Conservation (phyloP, 1,284 basidiomycete species). For the Apiotrichum mycotoxinovorans region DNA sequence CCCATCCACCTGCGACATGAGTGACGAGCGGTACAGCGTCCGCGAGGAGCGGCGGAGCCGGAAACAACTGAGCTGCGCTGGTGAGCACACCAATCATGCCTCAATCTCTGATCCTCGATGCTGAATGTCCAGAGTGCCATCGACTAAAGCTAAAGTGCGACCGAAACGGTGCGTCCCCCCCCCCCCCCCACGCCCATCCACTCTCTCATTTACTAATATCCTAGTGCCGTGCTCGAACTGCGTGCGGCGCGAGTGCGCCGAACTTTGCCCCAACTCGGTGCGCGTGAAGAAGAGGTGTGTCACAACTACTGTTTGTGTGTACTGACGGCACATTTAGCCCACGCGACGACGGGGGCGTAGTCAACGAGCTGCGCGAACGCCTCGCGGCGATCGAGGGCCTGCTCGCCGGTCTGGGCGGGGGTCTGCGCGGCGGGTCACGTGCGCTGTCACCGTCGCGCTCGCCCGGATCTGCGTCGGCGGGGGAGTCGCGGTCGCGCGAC, state of each 20-base stretch:
- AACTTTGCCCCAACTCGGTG: slow-evolving; percentile 34
- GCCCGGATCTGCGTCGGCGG: not conserved
- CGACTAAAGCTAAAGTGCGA: slow-evolving; percentile 36
- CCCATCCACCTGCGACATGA: not conserved
- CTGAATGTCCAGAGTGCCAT: slow-evolving; percentile 16
- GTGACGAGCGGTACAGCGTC: slow-evolving; percentile 13
- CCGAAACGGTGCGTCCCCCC: slow-evolving; percentile 16
- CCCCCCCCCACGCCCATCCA: too few relatives aligned
- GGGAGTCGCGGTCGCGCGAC: not conserved
- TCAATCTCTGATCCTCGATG: not conserved
- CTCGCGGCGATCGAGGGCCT: slow-evolving; percentile 2
- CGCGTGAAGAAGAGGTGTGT: slow-evolving; percentile 18
- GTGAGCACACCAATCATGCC: slow-evolving; percentile 1
- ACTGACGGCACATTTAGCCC: not conserved
- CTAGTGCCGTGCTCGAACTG: slow-evolving; percentile 37
- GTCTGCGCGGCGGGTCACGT: not conserved
- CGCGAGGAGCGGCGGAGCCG: slow-evolving; percentile 14
- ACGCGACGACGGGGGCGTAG: slow-evolving; percentile 13
- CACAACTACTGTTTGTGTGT: not conserved
- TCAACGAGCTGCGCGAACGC: slow-evolving; percentile 20
- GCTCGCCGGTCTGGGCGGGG: not conserved
- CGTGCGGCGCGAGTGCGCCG: slow-evolving; percentile 32
- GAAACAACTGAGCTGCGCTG: slow-evolving; percentile 24
- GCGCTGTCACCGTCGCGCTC: not conserved
- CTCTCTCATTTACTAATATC: not conserved